These are phyloP conservation scores for Vaccinium darrowii DNA, from an alignment of 148 eudicot species.

Conservation along the genomic window DNA sequence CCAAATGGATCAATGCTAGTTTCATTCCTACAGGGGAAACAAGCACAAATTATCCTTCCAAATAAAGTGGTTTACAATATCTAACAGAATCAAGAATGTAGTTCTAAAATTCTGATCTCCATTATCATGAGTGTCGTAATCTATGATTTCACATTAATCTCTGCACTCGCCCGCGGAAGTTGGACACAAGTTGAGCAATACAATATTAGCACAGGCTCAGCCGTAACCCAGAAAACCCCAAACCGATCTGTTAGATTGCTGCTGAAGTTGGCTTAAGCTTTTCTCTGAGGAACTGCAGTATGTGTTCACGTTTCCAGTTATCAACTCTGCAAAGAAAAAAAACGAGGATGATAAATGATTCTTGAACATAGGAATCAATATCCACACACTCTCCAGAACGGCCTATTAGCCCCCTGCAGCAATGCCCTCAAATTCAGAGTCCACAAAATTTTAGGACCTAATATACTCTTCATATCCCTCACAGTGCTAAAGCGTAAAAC, in stretches of 20 bases:
- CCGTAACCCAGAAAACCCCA: background rate
- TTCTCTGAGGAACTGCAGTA: conserved; percentile 68
- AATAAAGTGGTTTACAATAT: background rate
- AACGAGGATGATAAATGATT: background rate
- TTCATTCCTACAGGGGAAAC: background rate
- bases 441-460: background rate
- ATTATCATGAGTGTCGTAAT: background rate
- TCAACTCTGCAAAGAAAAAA: conserved; percentile 51
- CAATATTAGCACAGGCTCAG: background rate
- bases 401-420: background rate
- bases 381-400: background rate
- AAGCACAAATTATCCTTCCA: background rate
- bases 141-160: background rate
- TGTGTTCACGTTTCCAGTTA: conserved; percentile 95
- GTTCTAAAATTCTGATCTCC: background rate
- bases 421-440: background rate
- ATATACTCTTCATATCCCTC: background rate
- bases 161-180: background rate
- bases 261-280: conserved; percentile 57
- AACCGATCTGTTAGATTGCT: conserved; percentile 22
- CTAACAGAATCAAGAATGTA: background rate
- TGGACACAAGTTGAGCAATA: background rate
- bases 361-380: background rate
- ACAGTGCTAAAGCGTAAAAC: background rate
- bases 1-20: background rate